Evolutionary conservation across 148 eudicot genomes (phyloP).

Genomic region (Rheum nobile): DNA sequence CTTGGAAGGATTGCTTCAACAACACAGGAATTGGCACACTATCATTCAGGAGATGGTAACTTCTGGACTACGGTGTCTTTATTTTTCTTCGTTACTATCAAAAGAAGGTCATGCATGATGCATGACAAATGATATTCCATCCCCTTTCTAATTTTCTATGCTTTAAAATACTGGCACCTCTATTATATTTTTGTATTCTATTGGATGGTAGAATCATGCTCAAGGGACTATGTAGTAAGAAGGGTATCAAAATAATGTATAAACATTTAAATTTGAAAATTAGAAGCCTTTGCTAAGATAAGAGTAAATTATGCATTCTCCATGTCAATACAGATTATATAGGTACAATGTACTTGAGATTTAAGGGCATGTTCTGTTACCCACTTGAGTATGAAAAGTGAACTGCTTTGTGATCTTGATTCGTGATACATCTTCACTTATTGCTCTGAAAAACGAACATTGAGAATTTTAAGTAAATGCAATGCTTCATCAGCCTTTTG

Average conservation of each 20-base stretch:
- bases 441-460: neutral
- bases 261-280: neutral
- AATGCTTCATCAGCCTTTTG: neutral
- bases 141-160: neutral
- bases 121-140: neutral
- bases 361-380: neutral
- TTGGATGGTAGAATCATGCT: neutral
- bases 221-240: neutral
- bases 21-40: slow-evolving; percentile 88
- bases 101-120: neutral
- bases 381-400: neutral
- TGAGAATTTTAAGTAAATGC: neutral
- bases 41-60: slow-evolving; percentile 97
- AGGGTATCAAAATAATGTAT: neutral
- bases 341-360: neutral
- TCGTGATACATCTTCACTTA: neutral
- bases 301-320: neutral
- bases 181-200: neutral
- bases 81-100: neutral
- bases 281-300: neutral
- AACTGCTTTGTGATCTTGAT: neutral
- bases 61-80: neutral
- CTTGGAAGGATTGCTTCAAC: slow-evolving; percentile 91
- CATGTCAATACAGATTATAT: neutral
- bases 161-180: neutral